Evolutionary conservation across 768 basidiomycete species (phyloP).

Genomic region (Boletus patriciae): DNA sequence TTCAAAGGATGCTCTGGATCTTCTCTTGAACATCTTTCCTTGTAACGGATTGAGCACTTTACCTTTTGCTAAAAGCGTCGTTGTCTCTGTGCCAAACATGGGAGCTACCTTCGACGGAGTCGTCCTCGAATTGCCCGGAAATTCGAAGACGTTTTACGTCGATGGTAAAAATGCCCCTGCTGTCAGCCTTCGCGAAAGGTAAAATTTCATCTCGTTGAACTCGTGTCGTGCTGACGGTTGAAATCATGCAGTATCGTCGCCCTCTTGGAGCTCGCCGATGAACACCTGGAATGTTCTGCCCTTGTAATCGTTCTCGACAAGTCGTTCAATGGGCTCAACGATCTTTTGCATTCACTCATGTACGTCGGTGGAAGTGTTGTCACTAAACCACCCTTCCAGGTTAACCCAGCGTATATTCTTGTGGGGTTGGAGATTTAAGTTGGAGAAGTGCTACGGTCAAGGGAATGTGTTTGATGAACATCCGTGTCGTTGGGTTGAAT

Average conservation of each 20-base stretch:
- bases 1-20: constrained; percentile 67
- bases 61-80: constrained; percentile 72
- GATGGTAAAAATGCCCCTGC: constrained; percentile 80
- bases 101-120: constrained; percentile 74
- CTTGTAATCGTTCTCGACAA: constrained; percentile 81
- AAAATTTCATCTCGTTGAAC: constrained; percentile 14
- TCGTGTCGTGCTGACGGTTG: constrained; percentile 3
- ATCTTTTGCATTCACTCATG: constrained; percentile 85
- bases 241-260: constrained; percentile 67
- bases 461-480: constrained; percentile 27
- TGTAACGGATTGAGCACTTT: constrained; percentile 64
- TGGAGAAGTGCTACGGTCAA: constrained; percentile 15
- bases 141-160: constrained; percentile 77
- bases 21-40: constrained; percentile 79
- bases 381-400: constrained; percentile 74
- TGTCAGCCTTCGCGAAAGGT: constrained; percentile 85
- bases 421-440: constrained; percentile 80
- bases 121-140: constrained; percentile 70
- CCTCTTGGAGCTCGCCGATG: constrained; percentile 84
- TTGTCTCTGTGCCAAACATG: constrained; percentile 67
- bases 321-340: constrained; percentile 65
- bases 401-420: constrained; percentile 75
- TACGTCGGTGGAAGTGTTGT: constrained; percentile 88
- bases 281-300: constrained; percentile 72
- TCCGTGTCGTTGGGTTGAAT: constrained; percentile 28